Evolutionary conservation across 352 stramenopile species (phyloP).

Genomic region (Elongisporangium anandrum): DNA sequence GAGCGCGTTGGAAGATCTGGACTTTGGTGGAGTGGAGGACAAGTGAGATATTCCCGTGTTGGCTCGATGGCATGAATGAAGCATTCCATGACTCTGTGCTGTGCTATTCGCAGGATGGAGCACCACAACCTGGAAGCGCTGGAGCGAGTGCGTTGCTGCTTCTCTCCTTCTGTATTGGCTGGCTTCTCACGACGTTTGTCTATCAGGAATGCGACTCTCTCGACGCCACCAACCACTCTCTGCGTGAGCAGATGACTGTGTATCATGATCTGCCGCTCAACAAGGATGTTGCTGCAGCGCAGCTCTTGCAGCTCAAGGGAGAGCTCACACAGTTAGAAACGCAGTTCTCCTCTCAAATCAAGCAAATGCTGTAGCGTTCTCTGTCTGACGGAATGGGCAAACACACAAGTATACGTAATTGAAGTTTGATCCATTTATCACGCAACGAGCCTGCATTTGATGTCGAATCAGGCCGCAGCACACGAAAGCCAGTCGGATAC

Average conservation of each 20-base stretch:
- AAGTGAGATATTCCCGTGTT: slow-evolving; percentile 9
- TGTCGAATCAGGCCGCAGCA: background rate
- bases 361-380: slow-evolving; percentile 27
- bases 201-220: slow-evolving; percentile 31
- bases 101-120: slow-evolving; percentile 17
- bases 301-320: slow-evolving; percentile 22
- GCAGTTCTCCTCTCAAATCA: slow-evolving; percentile 44
- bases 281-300: slow-evolving; percentile 29
- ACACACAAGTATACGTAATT: background rate
- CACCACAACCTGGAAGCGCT: slow-evolving; percentile 25
- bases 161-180: background rate
- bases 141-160: slow-evolving; percentile 11
- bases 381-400: too few species aligned
- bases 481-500: too few species aligned
- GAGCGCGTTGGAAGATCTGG: slow-evolving; percentile 14
- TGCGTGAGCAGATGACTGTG: slow-evolving; percentile 20
- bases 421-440: too few species aligned
- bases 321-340: slow-evolving; percentile 40
- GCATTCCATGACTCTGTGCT: background rate
- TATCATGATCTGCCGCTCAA: slow-evolving; percentile 36
- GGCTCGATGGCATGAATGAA: background rate
- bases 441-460: background rate
- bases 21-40: slow-evolving; percentile 14
- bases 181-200: background rate
- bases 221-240: slow-evolving; percentile 21